These are phyloP conservation scores for Entonaema liquescens DNA, from an alignment of 495 filamentous ascomycete species.

Conservation along the genomic window DNA sequence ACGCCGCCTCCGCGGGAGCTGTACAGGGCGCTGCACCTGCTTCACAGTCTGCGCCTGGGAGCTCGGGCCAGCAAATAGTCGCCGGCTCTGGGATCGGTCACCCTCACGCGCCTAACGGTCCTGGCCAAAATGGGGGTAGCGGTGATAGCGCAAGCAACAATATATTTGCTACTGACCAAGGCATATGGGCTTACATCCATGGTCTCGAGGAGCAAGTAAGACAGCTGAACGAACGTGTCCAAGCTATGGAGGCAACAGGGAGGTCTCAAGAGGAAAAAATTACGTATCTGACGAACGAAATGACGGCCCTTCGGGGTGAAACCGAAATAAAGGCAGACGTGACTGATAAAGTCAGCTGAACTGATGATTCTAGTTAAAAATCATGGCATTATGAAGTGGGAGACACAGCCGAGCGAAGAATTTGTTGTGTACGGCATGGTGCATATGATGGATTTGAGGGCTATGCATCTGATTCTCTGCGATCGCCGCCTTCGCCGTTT, in stretches of 20 bases:
- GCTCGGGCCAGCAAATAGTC: conserved; percentile 31
- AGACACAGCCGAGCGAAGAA: conserved; percentile 23
- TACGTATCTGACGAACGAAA: conserved; percentile 48
- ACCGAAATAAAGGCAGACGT: conserved; percentile 34
- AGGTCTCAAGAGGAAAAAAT: conserved; percentile 52
- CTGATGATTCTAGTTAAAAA: conserved; percentile 2
- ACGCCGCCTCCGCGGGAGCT: conserved; percentile 53
- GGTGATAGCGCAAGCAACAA: conserved; percentile 54
- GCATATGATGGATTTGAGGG: conserved; percentile 24
- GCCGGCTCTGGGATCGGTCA: conserved; percentile 25
- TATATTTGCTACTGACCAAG: conserved; percentile 55
- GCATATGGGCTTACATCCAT: conserved; percentile 60
- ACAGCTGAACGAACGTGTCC: conserved; percentile 50
- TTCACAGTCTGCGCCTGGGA: conserved; percentile 35
- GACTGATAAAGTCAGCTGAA: conserved; percentile 31
- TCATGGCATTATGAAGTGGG: conserved; percentile 26
- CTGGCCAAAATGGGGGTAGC: conserved; percentile 39
- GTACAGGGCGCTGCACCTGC: conserved; percentile 32
- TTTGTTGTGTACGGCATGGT: conserved; percentile 28
- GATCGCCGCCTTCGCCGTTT: conserved; percentile 20
- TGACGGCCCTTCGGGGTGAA: conserved; percentile 47
- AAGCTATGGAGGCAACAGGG: conserved; percentile 52
- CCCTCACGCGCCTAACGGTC: conserved; percentile 41
- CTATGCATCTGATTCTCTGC: conserved; percentile 29
- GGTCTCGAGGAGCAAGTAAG: conserved; percentile 60